These are phyloP conservation scores for Podospora appendiculata DNA, from an alignment of 495 filamentous ascomycete genomes.

Conservation along the genomic window DNA sequence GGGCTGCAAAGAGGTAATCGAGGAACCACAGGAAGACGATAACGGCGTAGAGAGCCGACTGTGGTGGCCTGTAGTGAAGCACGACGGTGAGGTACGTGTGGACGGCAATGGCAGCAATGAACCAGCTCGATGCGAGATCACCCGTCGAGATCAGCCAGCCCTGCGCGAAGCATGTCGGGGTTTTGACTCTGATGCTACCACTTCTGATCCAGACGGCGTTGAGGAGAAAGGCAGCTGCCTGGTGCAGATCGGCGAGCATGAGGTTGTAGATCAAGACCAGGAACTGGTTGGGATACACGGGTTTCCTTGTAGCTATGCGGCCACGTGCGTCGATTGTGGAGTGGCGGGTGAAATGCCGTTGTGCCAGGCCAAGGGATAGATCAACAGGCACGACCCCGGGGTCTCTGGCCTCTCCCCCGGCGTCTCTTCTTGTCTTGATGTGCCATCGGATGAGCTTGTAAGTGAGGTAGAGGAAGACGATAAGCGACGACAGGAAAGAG, in stretches of 20 bases:
- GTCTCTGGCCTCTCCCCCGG: background rate
- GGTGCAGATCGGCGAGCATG: slow-evolving; percentile 65
- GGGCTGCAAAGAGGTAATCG: slow-evolving; percentile 46
- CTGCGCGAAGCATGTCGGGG: slow-evolving; percentile 57
- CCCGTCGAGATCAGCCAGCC: slow-evolving; percentile 65
- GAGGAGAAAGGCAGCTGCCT: slow-evolving; percentile 59
- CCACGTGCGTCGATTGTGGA: background rate
- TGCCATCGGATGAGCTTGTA: slow-evolving; percentile 47
- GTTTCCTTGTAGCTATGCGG: background rate
- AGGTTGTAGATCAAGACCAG: slow-evolving; percentile 68
- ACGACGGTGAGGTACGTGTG: slow-evolving; percentile 64
- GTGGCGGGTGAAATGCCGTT: slow-evolving; percentile 8
- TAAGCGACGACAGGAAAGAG: slow-evolving; percentile 43
- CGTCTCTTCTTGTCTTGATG: slow-evolving; percentile 8
- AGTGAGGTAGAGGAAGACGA: slow-evolving; percentile 44
- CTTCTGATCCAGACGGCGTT: slow-evolving; percentile 52
- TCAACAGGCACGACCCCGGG: slow-evolving; percentile 2
- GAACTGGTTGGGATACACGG: slow-evolving; percentile 53
- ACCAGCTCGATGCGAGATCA: slow-evolving; percentile 61
- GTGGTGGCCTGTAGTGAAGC: slow-evolving; percentile 47
- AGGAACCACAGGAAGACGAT: slow-evolving; percentile 53
- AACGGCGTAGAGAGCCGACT: slow-evolving; percentile 40
- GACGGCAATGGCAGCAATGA: slow-evolving; percentile 60
- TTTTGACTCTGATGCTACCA: slow-evolving; percentile 49
- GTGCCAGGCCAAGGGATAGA: slow-evolving; percentile 14